Evolutionary conservation across 2,329 filamentous ascomycete genomes (phyloP).

Genomic region (Fusarium illudens): DNA sequence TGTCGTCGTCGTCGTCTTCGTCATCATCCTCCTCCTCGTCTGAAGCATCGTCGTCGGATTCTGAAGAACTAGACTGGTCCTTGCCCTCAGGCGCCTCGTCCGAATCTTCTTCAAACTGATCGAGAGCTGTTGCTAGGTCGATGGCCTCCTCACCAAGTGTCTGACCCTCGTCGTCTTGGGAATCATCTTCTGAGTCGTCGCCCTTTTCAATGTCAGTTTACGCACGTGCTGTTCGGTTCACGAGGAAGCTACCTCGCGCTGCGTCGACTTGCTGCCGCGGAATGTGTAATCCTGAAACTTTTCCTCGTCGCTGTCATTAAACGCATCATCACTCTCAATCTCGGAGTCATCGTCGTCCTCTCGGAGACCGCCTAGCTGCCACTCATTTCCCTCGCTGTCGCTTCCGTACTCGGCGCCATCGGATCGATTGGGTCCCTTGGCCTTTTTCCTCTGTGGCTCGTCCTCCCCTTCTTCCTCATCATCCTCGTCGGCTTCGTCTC

Average conservation of each 20-base stretch:
- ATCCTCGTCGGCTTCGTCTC: conserved; percentile 56
- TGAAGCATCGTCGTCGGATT: conserved; percentile 53
- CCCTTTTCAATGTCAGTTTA: conserved; percentile 46
- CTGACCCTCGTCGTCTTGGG: conserved; percentile 63
- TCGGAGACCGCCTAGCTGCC: conserved; percentile 73
- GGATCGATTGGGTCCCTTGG: conserved; percentile 51
- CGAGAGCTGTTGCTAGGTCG: conserved; percentile 65
- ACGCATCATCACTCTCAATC: conserved; percentile 78
- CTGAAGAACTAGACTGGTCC: conserved; percentile 55
- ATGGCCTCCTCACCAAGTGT: conserved; percentile 68
- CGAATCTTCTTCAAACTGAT: conserved; percentile 61
- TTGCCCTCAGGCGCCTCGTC: conserved; percentile 59
- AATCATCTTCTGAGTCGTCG: conserved; percentile 66
- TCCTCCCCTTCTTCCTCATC: conserved; percentile 63
- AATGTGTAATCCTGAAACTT: conserved; percentile 78
- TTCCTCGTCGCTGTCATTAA: conserved; percentile 89
- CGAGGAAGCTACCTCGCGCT: conserved; percentile 40
- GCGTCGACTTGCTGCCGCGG: conserved; percentile 55
- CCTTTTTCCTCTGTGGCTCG: conserved; percentile 52
- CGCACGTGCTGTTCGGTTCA: neutral
- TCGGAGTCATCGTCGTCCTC: conserved; percentile 69
- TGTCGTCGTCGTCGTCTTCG: conserved; percentile 56
- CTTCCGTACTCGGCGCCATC: conserved; percentile 76
- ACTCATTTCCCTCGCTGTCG: conserved; percentile 86
- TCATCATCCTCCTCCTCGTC: conserved; percentile 56